Conservation (phyloP, 1,139 yeast species). For the Scheffersomyces parashehatae region DNA sequence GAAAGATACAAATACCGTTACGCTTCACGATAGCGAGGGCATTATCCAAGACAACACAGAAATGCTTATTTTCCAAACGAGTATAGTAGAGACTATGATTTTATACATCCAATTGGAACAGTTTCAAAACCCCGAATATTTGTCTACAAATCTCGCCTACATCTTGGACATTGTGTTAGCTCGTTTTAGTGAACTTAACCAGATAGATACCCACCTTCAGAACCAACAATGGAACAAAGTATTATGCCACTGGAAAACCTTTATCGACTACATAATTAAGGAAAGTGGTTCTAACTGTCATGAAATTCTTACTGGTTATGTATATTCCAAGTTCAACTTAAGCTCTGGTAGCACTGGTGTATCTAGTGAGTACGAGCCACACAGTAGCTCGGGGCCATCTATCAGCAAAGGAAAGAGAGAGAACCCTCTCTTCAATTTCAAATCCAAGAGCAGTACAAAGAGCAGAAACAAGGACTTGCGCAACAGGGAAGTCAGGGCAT, state of each 20-base stretch:
- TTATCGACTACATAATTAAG: constrained; percentile 33
- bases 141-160: constrained; percentile 27
- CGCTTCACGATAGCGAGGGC: constrained; percentile 29
- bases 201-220: constrained; percentile 27
- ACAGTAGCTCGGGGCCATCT: constrained; percentile 1
- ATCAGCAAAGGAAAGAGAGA: constrained; percentile 20
- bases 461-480: constrained; percentile 18
- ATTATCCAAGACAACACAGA: constrained; percentile 23
- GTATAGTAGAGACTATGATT: constrained; percentile 36
- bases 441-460: constrained; percentile 23
- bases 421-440: constrained; percentile 30
- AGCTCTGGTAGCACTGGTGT: neutral
- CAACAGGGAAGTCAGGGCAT: constrained; percentile 26
- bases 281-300: constrained; percentile 44
- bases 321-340: constrained; percentile 30
- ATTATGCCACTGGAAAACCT: constrained; percentile 30
- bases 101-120: constrained; percentile 45
- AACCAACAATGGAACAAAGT: constrained; percentile 37
- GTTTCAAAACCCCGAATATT: constrained; percentile 41
- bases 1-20: constrained; percentile 22
- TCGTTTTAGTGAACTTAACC: constrained; percentile 30
- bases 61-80: constrained; percentile 28
- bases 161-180: constrained; percentile 34
- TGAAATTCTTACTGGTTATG: constrained; percentile 36
- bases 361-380: constrained; percentile 6